Evolutionary conservation across 805 yeast genomes (phyloP), one percentile per base, ranked within the genome.

Genomic region (Ogataea thermomethanolica): DNA sequence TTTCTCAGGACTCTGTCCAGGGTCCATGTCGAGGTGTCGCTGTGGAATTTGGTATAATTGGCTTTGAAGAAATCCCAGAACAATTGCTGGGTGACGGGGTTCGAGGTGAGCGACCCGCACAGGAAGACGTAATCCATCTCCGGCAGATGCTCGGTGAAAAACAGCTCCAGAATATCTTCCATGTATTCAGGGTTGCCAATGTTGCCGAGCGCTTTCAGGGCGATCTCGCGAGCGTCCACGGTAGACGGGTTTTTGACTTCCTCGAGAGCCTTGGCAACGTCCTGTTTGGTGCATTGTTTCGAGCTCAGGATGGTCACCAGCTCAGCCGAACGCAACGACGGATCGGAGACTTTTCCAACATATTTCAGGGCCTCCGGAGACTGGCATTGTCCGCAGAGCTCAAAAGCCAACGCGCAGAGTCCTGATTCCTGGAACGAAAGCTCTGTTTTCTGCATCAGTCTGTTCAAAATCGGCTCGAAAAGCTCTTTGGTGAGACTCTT

Each of bases 81-180:
- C 32, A 46, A 43, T 33, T 61, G 58, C 34, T 76, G 69, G 1
- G 74, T 64, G 9, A 49, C 50, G 6, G 69, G 46, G 55, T 80
- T 80, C 7, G 59, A 49, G n/a, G 76, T 67, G 25, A 80, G 62
- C 20, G 74, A 58, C 7, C 53, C 56, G 3, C 74, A 72, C 36
- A 79, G 61, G 53, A 71, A 75, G 50, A 75, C 77, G 13, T 74
- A 67, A 51, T 81, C 84, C 81, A 81, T 81, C 17, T 67, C 68
- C 0, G 78, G 77, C 25, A 80, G 67, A 27, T 65, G 55, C 2
- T 69, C 67, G 26, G 74, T 66, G 30, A 70, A 54, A 24, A 77
- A 56, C 42, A 69, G 51, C 0, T 49, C 56, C n/a, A 78, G 49
- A 34, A 75, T 59, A 34, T 55, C 54, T n/a, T 59, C 50, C 20